A percentile compares a stretch with the other conserved stretches of the same genome.
These are phyloP conservation scores for Leccinum subgranulosum DNA, from an alignment of 768 basidiomycete species.

Conservation along the genomic window DNA sequence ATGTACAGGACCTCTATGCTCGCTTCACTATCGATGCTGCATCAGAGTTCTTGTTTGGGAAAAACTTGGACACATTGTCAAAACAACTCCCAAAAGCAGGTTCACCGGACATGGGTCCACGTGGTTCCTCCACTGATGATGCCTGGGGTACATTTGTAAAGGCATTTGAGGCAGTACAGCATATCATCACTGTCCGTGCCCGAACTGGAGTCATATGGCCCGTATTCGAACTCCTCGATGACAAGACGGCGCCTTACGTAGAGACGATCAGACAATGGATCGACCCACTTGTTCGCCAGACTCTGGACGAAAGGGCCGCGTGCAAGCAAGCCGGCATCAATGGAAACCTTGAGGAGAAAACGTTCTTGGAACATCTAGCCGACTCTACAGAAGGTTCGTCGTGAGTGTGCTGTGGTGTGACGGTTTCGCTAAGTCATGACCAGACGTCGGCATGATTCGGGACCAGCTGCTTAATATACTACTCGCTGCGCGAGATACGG, in stretches of 20 bases:
- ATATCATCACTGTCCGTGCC: conserved; percentile 33
- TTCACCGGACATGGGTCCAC: conserved; percentile 44
- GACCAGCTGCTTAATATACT: conserved; percentile 79
- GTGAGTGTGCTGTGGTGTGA: background rate
- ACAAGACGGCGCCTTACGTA: conserved; percentile 35
- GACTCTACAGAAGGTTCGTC: conserved; percentile 59
- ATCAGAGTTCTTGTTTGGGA: conserved; percentile 71
- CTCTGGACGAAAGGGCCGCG: conserved; percentile 44
- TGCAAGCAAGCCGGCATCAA: conserved; percentile 37
- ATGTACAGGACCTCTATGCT: conserved; percentile 65
- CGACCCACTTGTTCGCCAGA: conserved; percentile 59
- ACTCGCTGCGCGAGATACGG: conserved; percentile 76
- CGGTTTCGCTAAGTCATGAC: conserved; percentile 8
- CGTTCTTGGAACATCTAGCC: conserved; percentile 64
- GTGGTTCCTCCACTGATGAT: conserved; percentile 59
- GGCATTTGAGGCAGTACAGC: conserved; percentile 40
- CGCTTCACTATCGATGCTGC: conserved; percentile 71
- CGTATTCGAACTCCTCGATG: conserved; percentile 38
- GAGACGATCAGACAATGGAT: conserved; percentile 42
- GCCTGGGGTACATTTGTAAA: conserved; percentile 55
- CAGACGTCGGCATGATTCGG: conserved; percentile 65
- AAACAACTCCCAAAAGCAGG: conserved; percentile 50
- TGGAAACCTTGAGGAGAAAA: conserved; percentile 48
- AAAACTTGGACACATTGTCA: conserved; percentile 59
- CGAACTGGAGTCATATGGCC: conserved; percentile 42